Percentiles rank a stretch among this genome's conserved stretches.
Evolutionary conservation across 768 basidiomycete genomes (phyloP).

Genomic region (Vishniacozyma victoriae): DNA sequence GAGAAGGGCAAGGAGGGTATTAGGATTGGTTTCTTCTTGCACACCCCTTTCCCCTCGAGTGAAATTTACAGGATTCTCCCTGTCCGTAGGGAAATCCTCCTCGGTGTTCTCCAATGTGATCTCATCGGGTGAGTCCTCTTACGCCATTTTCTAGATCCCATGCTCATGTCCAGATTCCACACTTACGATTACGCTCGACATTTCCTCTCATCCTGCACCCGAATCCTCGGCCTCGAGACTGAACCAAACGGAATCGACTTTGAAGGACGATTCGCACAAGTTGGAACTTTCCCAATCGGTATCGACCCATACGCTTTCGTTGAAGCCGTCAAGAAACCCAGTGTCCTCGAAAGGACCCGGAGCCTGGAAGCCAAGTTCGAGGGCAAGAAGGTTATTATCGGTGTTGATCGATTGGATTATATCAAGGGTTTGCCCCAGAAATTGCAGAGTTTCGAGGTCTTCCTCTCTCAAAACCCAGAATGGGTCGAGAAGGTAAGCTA

Average conservation of each 20-base stretch:
- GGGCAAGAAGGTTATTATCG: slow-evolving; percentile 94
- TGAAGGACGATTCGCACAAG: slow-evolving; percentile 87
- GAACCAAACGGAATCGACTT: slow-evolving; percentile 98
- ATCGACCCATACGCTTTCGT: slow-evolving; percentile 92
- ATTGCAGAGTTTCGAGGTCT: slow-evolving; percentile 89
- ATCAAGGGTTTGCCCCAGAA: slow-evolving; percentile 99
- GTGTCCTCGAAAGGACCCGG: slow-evolving; percentile 72
- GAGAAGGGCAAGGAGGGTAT: slow-evolving; percentile 51
- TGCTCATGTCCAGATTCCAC: slow-evolving; percentile 59
- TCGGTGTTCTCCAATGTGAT: slow-evolving; percentile 91
- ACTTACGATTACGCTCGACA: slow-evolving; percentile 99
- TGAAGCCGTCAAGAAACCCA: slow-evolving; percentile 72
- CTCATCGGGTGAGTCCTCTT: slow-evolving; percentile 63
- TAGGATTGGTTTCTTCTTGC: slow-evolving; percentile 97
- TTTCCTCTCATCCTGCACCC: slow-evolving; percentile 96
- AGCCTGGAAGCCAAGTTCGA: slow-evolving; percentile 83
- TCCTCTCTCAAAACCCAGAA: slow-evolving; percentile 94
- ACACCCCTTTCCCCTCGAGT: slow-evolving; percentile 95
- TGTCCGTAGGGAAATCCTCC: slow-evolving; percentile 93
- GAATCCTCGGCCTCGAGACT: slow-evolving; percentile 87
- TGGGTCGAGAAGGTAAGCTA: slow-evolving; percentile 85
- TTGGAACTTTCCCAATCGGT: slow-evolving; percentile 98
- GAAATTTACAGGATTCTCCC: slow-evolving; percentile 98
- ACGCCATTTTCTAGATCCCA: not conserved
- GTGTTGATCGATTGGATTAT: slow-evolving; percentile 96